These are phyloP conservation scores for Codiaeum variegatum DNA, from an alignment of 441 rosid genomes.

Conservation along the genomic window DNA sequence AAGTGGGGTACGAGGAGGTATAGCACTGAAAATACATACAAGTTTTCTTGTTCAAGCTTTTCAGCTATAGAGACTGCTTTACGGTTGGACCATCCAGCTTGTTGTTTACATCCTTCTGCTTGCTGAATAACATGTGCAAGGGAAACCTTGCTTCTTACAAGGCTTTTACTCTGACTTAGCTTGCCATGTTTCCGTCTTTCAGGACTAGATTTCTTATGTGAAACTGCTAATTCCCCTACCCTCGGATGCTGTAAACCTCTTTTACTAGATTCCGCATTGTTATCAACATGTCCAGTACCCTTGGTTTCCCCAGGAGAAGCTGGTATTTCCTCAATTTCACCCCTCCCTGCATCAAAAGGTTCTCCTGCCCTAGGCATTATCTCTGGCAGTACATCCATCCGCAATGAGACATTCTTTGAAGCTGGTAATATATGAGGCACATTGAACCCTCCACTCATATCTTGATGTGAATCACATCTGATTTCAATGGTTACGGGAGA, in stretches of 20 bases:
- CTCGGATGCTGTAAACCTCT: constrained; percentile 30
- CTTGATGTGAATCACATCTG: constrained; percentile 58
- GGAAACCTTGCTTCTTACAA: constrained; percentile 86
- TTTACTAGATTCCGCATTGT: constrained; percentile 32
- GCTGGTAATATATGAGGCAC: constrained; percentile 41
- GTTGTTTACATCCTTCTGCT: constrained; percentile 75
- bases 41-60: constrained; percentile 96
- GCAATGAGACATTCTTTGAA: constrained; percentile 40
- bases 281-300: constrained; percentile 23
- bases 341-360: constrained; percentile 40
- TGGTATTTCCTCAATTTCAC: constrained; percentile 83
- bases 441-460: constrained; percentile 28
- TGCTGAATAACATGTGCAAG: constrained; percentile 92
- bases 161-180: constrained; percentile 67
- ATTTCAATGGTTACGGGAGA: constrained; percentile 81
- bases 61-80: constrained; percentile 96
- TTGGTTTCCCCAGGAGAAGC: constrained; percentile 42
- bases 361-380: constrained; percentile 33
- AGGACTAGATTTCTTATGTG: constrained; percentile 33
- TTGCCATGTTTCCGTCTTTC: constrained; percentile 54
- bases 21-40: constrained; percentile 46
- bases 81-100: constrained; percentile 68
- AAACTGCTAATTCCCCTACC: constrained; percentile 28
- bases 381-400: constrained; percentile 24
- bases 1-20: background rate